Evolutionary conservation across 352 stramenopile species (phyloP).

Genomic region (Pythium dissimile): DNA sequence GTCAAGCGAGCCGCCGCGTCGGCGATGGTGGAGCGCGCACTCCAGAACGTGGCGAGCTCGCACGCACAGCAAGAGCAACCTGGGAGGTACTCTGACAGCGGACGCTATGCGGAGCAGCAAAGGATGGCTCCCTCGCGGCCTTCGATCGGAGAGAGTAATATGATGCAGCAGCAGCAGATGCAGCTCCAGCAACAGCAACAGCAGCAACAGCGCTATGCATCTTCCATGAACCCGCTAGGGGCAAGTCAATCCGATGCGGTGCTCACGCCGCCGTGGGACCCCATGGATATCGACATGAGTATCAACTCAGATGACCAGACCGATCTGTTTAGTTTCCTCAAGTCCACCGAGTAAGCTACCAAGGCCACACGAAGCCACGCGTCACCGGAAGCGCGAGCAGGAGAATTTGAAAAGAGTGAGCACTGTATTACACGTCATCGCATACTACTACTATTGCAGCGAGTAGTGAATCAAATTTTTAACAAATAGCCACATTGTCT

Average conservation of each 20-base stretch:
- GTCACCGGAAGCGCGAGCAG: conserved; percentile 6
- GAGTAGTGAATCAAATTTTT: no score
- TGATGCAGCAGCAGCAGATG: conserved; percentile 12
- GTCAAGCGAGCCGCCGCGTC: conserved; percentile 16
- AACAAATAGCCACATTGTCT: no score
- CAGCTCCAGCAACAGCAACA: conserved; percentile 6
- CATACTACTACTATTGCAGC: no score
- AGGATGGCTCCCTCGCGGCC: not conserved
- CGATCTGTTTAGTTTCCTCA: conserved; percentile 28
- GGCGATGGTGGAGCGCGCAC: conserved; percentile 20
- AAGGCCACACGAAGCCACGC: not conserved
- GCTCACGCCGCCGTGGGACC: conserved; percentile 14
- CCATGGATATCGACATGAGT: conserved; percentile 23
- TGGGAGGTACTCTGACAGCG: not conserved
- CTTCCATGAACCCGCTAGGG: not conserved
- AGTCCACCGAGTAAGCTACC: conserved; percentile 17
- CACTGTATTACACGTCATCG: not conserved
- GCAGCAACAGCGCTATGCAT: conserved; percentile 2
- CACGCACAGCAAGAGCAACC: not conserved
- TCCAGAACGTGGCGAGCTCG: conserved; percentile 7
- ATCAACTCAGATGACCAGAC: conserved; percentile 16
- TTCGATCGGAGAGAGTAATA: not conserved
- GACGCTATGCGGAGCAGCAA: conserved; percentile 5
- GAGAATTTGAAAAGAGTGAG: not conserved
- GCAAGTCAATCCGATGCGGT: conserved; percentile 1